Evolutionary conservation across 371 early-diverging fungal genomes (phyloP).

Genomic region (Actinomucor elegans): DNA sequence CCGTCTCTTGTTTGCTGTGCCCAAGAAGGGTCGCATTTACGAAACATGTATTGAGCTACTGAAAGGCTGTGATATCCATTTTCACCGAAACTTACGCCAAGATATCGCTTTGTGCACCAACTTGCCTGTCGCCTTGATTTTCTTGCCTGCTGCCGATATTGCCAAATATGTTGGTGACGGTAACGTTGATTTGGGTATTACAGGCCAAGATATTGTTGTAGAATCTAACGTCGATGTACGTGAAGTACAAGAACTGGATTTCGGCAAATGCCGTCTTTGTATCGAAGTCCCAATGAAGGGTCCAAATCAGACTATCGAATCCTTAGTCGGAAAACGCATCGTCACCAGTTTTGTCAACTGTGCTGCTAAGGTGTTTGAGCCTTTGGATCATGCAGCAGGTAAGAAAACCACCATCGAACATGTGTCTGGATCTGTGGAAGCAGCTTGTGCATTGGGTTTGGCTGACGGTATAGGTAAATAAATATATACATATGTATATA

Average conservation of each 20-base stretch:
- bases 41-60: constrained; percentile 84
- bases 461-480: constrained; percentile 94
- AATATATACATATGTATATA: no score
- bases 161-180: constrained; percentile 94
- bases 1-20: constrained; percentile 91
- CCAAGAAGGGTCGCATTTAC: constrained; percentile 96
- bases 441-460: constrained; percentile 93
- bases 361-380: constrained; percentile 65
- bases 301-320: constrained; percentile 49
- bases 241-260: constrained; percentile 77
- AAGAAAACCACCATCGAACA: constrained; percentile 72
- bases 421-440: constrained; percentile 93
- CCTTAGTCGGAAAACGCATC: constrained; percentile 89
- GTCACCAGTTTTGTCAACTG: constrained; percentile 89
- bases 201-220: constrained; percentile 91
- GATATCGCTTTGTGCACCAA: constrained; percentile 96
- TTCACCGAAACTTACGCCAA: constrained; percentile 88
- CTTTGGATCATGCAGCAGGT: constrained; percentile 64
- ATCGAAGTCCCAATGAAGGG: constrained; percentile 76
- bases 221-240: constrained; percentile 76
- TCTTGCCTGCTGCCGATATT: constrained; percentile 94
- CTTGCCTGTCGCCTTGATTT: constrained; percentile 89
- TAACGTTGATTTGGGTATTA: constrained; percentile 94
- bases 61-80: constrained; percentile 89
- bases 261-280: constrained; percentile 89